Evolutionary conservation across 768 basidiomycete species (phyloP).

Genomic region (Dioszegia hungarica): DNA sequence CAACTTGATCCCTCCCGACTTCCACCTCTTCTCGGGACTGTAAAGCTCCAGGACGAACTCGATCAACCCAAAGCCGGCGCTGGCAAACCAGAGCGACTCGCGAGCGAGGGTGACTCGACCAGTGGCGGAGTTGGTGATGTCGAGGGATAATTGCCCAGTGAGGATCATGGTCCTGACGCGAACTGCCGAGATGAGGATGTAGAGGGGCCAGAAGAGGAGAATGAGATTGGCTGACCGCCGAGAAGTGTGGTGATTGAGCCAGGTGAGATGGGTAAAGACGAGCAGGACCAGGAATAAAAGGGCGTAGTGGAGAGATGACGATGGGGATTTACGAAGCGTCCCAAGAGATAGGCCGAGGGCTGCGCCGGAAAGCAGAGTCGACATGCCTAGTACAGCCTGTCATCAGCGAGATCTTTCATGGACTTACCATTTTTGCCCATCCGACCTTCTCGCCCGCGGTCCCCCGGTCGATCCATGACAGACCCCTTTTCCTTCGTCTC

Average conservation of each 20-base stretch:
- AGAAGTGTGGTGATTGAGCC: conserved; percentile 65
- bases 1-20: conserved; percentile 26
- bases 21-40: conserved; percentile 34
- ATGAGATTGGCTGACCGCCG: conserved; percentile 66
- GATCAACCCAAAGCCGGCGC: conserved; percentile 45
- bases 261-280: conserved; percentile 56
- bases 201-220: conserved; percentile 77
- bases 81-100: conserved; percentile 35
- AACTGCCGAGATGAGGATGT: conserved; percentile 54
- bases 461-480: conserved; percentile 49
- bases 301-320: conserved; percentile 53
- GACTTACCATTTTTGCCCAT: conserved; percentile 63
- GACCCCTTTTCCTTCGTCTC: conserved; percentile 42
- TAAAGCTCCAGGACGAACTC: conserved; percentile 36
- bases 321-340: conserved; percentile 52
- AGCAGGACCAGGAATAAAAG: conserved; percentile 60
- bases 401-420: conserved; percentile 1
- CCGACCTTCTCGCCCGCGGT: conserved; percentile 56
- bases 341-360: conserved; percentile 53
- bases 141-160: conserved; percentile 38
- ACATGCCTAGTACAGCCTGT: conserved; percentile 8
- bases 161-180: conserved; percentile 60
- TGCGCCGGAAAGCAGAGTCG: conserved; percentile 51
- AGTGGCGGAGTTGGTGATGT: conserved; percentile 16
- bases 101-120: conserved; percentile 26